Base-by-base conservation (phyloP, 768 basidiomycete genomes). In the Plicaturopsis crispa region DNA sequence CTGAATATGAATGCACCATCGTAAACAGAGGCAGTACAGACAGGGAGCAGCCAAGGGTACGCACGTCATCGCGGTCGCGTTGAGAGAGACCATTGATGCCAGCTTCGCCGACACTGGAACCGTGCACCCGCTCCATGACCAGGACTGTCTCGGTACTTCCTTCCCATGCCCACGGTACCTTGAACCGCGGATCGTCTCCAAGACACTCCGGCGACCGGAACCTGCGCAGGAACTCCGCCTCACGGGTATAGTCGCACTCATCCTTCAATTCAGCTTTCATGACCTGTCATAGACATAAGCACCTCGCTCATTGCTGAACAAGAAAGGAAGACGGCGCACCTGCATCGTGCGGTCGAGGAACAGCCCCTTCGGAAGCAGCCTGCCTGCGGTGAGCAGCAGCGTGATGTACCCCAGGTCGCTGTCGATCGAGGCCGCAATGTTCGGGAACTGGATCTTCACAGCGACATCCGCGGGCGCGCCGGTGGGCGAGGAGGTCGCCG, bases 381-480 rank as follows among this genome's bases (percentile, higher is more conserved):
- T 70, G 4, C 90, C 84, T 0, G 86, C 85, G 1, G 80, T 81
- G 6, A 99, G 64, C 8, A 98, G 62, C 45, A 91, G 57, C 43
- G 82, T 84, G 43, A 97, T 72, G 53, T 94, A 94, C 20, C 82
- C 72, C 11, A 98, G 57, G 54, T 99, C 96, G 31, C 82, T 90
- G 39, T 77, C 69, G 44, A 99, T 94, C 2, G 89, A 92, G 31
- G 80, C 67, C 6, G 70, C 77, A 34, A 99, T 87, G 48, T 89
- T 87, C 0, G 96, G 96, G 58, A 98, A 99, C 53, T 99, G 96
- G 14, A 98, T 72, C 58, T 99, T 97, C 4, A 87, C 77, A 0
- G 86, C 86, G 19, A 86, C 83, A 4, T 60, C 66, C 42, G 72
- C 77, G 1, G 72, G 65, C 31, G 48, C 56, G 13, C 73, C 72